Base-by-base conservation (phyloP, 2,329 filamentous ascomycete genomes). In the Trichophaea hybrida region DNA sequence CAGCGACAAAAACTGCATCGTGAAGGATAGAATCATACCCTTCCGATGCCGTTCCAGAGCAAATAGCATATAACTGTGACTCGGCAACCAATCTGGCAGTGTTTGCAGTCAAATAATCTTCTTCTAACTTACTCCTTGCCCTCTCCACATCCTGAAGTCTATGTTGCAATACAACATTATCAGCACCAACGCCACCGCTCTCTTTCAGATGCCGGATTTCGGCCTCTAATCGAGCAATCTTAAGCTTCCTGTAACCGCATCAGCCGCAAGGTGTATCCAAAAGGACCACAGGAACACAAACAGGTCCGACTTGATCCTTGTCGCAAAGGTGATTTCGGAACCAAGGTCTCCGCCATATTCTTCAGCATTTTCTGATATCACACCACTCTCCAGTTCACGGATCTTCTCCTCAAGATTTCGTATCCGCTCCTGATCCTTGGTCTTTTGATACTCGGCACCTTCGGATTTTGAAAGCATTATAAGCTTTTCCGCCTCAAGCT, bases 111-210 rank as follows among this genome's bases (percentile, higher is more conserved):
- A 70, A 62, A 34, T 67, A 68, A 57, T 69, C 64, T 35, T 67
- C 61, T 50, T 69, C 66, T 24, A 70, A 60, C 58, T 68, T 67
- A 31, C 66, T 63, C 33, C 65, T 66, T 24, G 66, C 64, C 57
- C 64, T 65, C 43, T 63, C 66, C 35, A 67, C 65, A 63, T 69
- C 68, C 38, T 70, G 67, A n/a, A 71, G 63, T 53, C 70, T 63
- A 38, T 65, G 67, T 57, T 68, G 65, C 44, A 71, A 51, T 40
- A 66, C 63, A 31, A 65, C 60, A 15, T 67, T 64, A 53, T 68
- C 67, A 34, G 66, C 65, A 32, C 61, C 57, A 34, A 62, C 64
- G 6, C 64, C 61, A 12, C 65, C 61, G 4, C 62, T 62, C 38
- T 66, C 65, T 56, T 64, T 67, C 5, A 70, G 57, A 49, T 65